A percentile compares a stretch with the other conserved stretches of the same genome.
phyloP scores from a whole-genome alignment of 1,284 basidiomycete species.

The Heterobasidion irregulare region DNA sequence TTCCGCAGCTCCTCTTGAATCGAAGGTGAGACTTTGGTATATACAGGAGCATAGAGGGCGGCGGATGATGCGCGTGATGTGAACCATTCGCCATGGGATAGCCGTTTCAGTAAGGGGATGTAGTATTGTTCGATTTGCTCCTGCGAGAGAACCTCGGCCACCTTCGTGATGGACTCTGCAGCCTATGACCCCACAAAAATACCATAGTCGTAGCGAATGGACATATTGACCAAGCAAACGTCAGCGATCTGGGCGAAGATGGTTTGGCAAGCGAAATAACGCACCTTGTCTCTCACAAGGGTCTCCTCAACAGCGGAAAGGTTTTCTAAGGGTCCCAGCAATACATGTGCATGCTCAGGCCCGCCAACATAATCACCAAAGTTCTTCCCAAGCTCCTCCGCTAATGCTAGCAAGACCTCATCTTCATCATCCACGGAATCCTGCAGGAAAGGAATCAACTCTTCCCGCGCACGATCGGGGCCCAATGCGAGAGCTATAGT shows the following conservation, averaged over 20 bases:
- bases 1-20: conserved; percentile 89
- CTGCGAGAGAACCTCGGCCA: conserved; percentile 74
- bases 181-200: conserved; percentile 45
- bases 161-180: conserved; percentile 92
- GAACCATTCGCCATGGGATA: conserved; percentile 97
- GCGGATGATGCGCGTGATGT: conserved; percentile 97
- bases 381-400: conserved; percentile 90
- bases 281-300: conserved; percentile 94
- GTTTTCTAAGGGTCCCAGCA: conserved; percentile 93
- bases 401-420: conserved; percentile 93
- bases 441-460: conserved; percentile 95
- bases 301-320: conserved; percentile 97
- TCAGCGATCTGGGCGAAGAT: neutral
- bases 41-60: conserved; percentile 91
- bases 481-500: conserved; percentile 98
- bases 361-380: conserved; percentile 96
- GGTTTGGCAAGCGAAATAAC: conserved; percentile 6
- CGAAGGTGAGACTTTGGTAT: conserved; percentile 65
- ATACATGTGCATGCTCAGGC: conserved; percentile 77
- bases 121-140: conserved; percentile 87
- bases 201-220: neutral
- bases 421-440: conserved; percentile 99
- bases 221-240: neutral
- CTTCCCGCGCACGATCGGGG: conserved; percentile 90
- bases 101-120: conserved; percentile 85